These are phyloP conservation scores for Cordyceps militaris DNA, from an alignment of 2,329 filamentous ascomycete genomes.

Conservation along the genomic window DNA sequence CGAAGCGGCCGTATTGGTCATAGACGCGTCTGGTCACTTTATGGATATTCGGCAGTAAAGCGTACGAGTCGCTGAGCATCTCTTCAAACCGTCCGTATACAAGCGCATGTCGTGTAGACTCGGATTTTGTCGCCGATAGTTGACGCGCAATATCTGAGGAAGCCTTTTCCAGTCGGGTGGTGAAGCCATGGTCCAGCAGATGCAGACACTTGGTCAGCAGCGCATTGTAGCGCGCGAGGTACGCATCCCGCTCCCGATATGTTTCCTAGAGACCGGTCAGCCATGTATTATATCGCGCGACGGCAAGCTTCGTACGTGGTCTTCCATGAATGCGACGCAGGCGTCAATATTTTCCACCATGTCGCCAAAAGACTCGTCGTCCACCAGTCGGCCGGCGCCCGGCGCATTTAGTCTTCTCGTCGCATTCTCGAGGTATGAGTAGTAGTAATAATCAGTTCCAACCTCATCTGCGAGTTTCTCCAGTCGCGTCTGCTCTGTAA, in stretches of 20 bases:
- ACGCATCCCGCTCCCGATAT: slow-evolving; percentile 82
- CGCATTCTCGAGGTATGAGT: slow-evolving; percentile 85
- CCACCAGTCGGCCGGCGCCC: slow-evolving; percentile 77
- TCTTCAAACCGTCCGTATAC: slow-evolving; percentile 55
- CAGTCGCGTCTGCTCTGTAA: slow-evolving; percentile 74
- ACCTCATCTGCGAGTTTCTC: slow-evolving; percentile 76
- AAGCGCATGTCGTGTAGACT: slow-evolving; percentile 52
- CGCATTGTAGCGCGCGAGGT: slow-evolving; percentile 79
- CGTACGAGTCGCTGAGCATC: slow-evolving; percentile 49
- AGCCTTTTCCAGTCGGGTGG: slow-evolving; percentile 43
- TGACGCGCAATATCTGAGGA: slow-evolving; percentile 49
- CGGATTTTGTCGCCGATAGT: slow-evolving; percentile 47
- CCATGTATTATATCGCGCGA: background rate
- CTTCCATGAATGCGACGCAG: slow-evolving; percentile 87
- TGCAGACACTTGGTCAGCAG: slow-evolving; percentile 63
- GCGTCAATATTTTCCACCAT: slow-evolving; percentile 83
- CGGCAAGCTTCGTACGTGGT: slow-evolving; percentile 53
- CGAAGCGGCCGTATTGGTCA: slow-evolving; percentile 42
- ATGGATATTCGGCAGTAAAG: slow-evolving; percentile 49
- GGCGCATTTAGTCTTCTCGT: slow-evolving; percentile 87
- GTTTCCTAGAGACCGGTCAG: slow-evolving; percentile 47
- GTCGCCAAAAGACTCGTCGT: slow-evolving; percentile 76
- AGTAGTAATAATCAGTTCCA: slow-evolving; percentile 86
- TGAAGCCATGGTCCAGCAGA: slow-evolving; percentile 52
- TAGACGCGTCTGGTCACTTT: slow-evolving; percentile 45